Evolutionary conservation across 768 basidiomycete genomes (phyloP).

Genomic region (Roridomyces roridus): DNA sequence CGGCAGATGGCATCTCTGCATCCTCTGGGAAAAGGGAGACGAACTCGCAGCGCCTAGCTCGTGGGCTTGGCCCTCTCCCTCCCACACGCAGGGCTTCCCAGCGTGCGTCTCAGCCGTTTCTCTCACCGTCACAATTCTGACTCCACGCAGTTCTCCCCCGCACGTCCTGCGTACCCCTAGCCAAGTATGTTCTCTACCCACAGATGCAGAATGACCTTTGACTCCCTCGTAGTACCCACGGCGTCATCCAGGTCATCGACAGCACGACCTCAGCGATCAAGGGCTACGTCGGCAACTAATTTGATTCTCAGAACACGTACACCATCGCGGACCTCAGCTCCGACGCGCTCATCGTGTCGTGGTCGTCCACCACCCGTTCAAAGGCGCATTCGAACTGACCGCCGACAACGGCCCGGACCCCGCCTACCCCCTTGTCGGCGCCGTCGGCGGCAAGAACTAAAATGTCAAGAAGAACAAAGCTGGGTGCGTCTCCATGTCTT

Average conservation of each 20-base stretch:
- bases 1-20: not conserved
- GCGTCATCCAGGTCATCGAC: conserved; percentile 1
- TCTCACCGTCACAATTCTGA: not conserved
- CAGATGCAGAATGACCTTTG: no score
- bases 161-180: not conserved
- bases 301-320: conserved; percentile 8
- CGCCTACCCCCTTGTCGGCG: conserved; percentile 5
- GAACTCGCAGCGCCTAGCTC: conserved; percentile 8
- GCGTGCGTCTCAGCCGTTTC: not conserved
- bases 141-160: not conserved
- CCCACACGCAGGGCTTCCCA: not conserved
- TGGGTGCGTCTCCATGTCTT: not conserved
- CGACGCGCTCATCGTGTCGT: not conserved
- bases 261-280: not conserved
- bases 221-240: not conserved
- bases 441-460: conserved; percentile 4
- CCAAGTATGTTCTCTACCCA: no score
- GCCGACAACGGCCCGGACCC: not conserved
- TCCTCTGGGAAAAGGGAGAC: not conserved
- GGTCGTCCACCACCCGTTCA: conserved; percentile 2
- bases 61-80: conserved; percentile 9
- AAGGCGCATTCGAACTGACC: not conserved
- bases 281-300: conserved; percentile 4
- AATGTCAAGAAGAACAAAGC: not conserved
- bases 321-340: conserved; percentile 1